phyloP scores from a whole-genome alignment of 2,329 filamentous ascomycete genomes.

The Mollisiaceae sp. region DNA sequence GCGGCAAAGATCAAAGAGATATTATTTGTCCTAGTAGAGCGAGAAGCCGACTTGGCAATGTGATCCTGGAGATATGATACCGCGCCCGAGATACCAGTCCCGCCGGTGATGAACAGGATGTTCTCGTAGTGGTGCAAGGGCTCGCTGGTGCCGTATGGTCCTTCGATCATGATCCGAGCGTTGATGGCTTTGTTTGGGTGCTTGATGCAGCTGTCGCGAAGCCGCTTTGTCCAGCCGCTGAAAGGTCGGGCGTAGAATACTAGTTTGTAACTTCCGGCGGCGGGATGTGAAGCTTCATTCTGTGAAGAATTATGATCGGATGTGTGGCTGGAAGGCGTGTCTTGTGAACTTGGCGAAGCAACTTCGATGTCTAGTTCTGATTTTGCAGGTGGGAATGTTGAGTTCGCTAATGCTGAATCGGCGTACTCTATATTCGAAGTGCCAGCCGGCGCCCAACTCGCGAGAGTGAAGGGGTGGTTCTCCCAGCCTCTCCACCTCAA shows the following conservation, averaged over 20 bases:
- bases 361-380: background rate
- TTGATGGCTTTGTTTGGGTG: background rate
- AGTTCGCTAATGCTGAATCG: background rate
- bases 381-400: background rate
- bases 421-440: constrained; percentile 26
- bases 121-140: constrained; percentile 44
- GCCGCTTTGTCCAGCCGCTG: background rate
- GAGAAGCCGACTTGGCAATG: background rate
- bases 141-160: constrained; percentile 18
- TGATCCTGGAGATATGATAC: constrained; percentile 43
- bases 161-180: constrained; percentile 17
- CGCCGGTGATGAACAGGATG: constrained; percentile 52
- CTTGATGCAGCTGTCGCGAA: background rate
- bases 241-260: background rate
- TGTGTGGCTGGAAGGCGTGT: too few relatives aligned
- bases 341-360: background rate
- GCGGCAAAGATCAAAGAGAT: background rate
- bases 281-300: too few relatives aligned
- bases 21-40: background rate
- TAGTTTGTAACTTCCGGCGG: too few relatives aligned
- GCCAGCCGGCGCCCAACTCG: constrained; percentile 1
- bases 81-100: constrained; percentile 51
- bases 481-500: constrained; percentile 51
- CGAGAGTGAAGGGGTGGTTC: constrained; percentile 54
- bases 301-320: too few relatives aligned